These are phyloP conservation scores for Cornus controversa DNA, from an alignment of 148 eudicot genomes.

Conservation along the genomic window DNA sequence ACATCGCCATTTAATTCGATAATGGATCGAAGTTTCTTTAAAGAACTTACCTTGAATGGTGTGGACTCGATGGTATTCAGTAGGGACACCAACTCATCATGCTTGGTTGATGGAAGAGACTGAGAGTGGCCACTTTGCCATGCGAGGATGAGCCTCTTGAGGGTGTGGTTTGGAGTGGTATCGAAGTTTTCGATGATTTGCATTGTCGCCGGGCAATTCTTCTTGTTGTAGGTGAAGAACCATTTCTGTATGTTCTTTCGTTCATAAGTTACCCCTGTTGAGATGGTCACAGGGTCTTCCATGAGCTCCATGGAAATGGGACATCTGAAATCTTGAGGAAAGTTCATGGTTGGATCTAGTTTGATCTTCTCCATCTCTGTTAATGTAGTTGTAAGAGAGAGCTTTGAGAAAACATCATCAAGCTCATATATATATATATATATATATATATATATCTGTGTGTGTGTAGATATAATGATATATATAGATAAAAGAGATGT, in stretches of 20 bases:
- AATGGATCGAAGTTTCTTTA: conserved; percentile 33
- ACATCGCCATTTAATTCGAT: conserved; percentile 30
- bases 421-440: no score
- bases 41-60: conserved; percentile 45
- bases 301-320: conserved; percentile 62
- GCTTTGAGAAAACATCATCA: no score
- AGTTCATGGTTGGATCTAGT: conserved; percentile 26
- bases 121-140: conserved; percentile 21
- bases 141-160: conserved; percentile 40
- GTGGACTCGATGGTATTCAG: conserved; percentile 30
- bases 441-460: neutral
- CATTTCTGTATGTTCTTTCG: conserved; percentile 49
- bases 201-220: conserved; percentile 52
- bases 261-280: conserved; percentile 52
- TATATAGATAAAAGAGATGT: neutral
- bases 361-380: neutral
- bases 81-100: conserved; percentile 33
- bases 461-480: neutral
- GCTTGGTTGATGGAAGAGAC: conserved; percentile 20
- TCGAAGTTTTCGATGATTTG: conserved; percentile 22
- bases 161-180: conserved; percentile 50
- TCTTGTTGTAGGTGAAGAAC: conserved; percentile 38
- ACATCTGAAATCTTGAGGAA: conserved; percentile 50
- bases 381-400: no score
- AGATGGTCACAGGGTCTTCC: conserved; percentile 57